Conservation (phyloP, 768 basidiomycete genomes). For the Tylopilus vinaceipallidus region DNA sequence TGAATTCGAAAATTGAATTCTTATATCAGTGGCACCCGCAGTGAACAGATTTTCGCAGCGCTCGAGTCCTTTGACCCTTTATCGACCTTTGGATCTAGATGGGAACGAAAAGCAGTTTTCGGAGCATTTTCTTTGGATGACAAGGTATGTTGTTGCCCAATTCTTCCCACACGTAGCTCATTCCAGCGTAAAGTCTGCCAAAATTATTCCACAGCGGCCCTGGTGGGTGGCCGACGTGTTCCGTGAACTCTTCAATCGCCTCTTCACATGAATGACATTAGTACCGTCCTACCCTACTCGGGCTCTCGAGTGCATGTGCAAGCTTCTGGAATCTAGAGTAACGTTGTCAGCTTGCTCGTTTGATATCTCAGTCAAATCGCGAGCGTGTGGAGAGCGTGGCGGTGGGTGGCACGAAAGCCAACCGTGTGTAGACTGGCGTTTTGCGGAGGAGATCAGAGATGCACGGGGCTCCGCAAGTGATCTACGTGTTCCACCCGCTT, state of each 20-base stretch:
- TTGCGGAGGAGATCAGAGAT: too few relatives aligned
- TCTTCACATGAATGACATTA: constrained; percentile 10
- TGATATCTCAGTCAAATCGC: too few relatives aligned
- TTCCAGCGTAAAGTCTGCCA: constrained; percentile 48
- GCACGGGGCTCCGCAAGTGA: constrained; percentile 68
- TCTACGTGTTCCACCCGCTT: constrained; percentile 57
- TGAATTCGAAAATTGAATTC: constrained; percentile 58
- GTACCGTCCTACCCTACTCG: neutral
- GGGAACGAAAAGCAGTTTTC: constrained; percentile 58
- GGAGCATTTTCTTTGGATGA: constrained; percentile 79
- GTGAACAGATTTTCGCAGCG: constrained; percentile 63
- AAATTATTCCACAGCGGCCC: constrained; percentile 56
- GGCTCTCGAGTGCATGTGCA: constrained; percentile 28
- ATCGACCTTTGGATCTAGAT: constrained; percentile 62
- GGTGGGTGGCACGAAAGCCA: too few relatives aligned
- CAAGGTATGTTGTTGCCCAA: neutral
- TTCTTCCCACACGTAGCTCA: constrained; percentile 36
- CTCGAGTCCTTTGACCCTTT: constrained; percentile 63
- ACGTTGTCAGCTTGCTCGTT: constrained; percentile 26
- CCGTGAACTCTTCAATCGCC: constrained; percentile 28
- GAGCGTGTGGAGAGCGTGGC: too few relatives aligned
- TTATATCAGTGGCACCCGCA: constrained; percentile 59
- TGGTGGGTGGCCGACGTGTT: constrained; percentile 27
- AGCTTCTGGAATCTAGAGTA: constrained; percentile 23
- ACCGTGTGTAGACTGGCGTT: too few relatives aligned